Evolutionary conservation across 345 rosid genomes (phyloP).

Genomic region (Atalantia buxifolia): DNA sequence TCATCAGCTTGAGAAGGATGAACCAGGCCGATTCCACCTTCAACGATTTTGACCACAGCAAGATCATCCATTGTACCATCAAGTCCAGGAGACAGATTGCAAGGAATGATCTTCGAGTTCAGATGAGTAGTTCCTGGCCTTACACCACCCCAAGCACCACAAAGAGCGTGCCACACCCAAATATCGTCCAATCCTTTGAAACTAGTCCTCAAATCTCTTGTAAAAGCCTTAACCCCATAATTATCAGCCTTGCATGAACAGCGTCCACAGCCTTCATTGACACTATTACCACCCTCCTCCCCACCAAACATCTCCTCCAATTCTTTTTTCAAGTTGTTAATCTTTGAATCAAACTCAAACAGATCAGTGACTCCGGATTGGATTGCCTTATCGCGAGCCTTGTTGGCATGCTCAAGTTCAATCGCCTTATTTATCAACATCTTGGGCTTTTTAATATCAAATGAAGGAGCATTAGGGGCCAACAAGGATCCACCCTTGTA

Average conservation of each 20-base stretch:
- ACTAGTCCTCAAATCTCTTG: slow-evolving; percentile 55
- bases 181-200: slow-evolving; percentile 70
- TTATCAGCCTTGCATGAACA: slow-evolving; percentile 25
- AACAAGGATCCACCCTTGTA: slow-evolving; percentile 59
- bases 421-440: slow-evolving; percentile 71
- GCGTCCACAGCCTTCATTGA: slow-evolving; percentile 5
- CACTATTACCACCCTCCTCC: slow-evolving; percentile 15
- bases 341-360: slow-evolving; percentile 30
- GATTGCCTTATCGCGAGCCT: slow-evolving; percentile 41
- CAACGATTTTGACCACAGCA: slow-evolving; percentile 66
- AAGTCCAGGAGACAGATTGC: slow-evolving; percentile 55
- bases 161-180: slow-evolving; percentile 82
- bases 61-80: slow-evolving; percentile 68
- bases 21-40: slow-evolving; percentile 80
- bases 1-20: slow-evolving; percentile 63
- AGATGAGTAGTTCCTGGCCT: slow-evolving; percentile 56
- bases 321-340: slow-evolving; percentile 42
- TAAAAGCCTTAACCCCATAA: slow-evolving; percentile 58
- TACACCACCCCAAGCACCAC: slow-evolving; percentile 95
- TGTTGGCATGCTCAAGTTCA: slow-evolving; percentile 60
- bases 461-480: slow-evolving; percentile 38
- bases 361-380: slow-evolving; percentile 36
- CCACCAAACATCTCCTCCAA: slow-evolving; percentile 40
- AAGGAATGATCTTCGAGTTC: slow-evolving; percentile 38
- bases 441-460: slow-evolving; percentile 61